phyloP scores from a whole-genome alignment of 75 land plant genomes.

The Picea sitchensis region DNA sequence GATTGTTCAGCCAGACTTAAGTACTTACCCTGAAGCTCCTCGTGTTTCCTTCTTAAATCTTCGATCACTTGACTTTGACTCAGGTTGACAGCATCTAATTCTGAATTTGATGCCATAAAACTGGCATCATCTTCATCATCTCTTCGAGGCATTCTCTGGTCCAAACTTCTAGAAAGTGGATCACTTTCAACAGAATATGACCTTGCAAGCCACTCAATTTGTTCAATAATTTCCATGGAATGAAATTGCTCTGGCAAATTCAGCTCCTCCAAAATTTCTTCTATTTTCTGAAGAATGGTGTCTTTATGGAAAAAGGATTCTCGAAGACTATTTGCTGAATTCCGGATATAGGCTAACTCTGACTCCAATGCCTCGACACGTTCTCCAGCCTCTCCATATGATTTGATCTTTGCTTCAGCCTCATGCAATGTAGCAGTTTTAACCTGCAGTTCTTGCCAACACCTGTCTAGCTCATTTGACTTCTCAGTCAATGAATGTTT shows the following conservation, averaged over 20 bases:
- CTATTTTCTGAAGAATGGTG: conserved; percentile 77
- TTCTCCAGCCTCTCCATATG: conserved; percentile 62
- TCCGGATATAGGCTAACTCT: conserved; percentile 80
- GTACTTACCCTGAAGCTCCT: conserved; percentile 54
- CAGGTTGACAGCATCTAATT: conserved; percentile 31
- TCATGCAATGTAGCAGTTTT: conserved; percentile 58
- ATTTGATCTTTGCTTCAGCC: conserved; percentile 53
- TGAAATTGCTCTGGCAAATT: conserved; percentile 72
- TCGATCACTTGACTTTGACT: conserved; percentile 34
- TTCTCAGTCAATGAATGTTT: conserved; percentile 77
- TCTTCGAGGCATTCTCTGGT: conserved; percentile 38
- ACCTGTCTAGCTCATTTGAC: conserved; percentile 63
- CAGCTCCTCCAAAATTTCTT: conserved; percentile 70
- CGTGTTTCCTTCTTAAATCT: conserved; percentile 52
- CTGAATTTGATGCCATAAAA: conserved; percentile 24
- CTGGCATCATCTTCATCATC: conserved; percentile 35
- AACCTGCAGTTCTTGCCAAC: conserved; percentile 41
- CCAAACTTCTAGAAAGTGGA: conserved; percentile 29
- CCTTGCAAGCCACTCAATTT: conserved; percentile 66
- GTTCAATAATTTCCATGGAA: conserved; percentile 56
- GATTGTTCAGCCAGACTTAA: conserved; percentile 74
- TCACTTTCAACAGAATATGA: conserved; percentile 30
- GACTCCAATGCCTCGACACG: conserved; percentile 81
- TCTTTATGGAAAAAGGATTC: conserved; percentile 81
- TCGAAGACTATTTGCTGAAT: conserved; percentile 73